These are phyloP conservation scores for Capsicum chinense DNA, from an alignment of 257 asterid species.

Conservation along the genomic window DNA sequence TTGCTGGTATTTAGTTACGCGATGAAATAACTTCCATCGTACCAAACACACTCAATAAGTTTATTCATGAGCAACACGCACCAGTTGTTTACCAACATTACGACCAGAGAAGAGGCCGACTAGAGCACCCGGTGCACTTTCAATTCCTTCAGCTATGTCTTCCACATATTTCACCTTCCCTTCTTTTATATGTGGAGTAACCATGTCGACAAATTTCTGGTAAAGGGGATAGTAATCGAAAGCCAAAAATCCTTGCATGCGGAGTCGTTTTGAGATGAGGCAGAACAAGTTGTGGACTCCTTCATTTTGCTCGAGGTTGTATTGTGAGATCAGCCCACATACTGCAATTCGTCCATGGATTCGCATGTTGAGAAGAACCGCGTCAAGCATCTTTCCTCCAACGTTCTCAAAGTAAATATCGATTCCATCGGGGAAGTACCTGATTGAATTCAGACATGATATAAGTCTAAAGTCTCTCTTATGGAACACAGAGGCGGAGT, in stretches of 20 bases:
- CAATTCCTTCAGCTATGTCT: slow-evolving; percentile 31
- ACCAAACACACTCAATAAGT: neutral
- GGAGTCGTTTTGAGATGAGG: slow-evolving; percentile 20
- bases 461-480: neutral
- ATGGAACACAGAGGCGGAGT: neutral
- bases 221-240: neutral
- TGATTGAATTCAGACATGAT: neutral
- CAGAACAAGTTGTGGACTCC: slow-evolving; percentile 27
- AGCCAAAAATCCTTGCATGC: slow-evolving; percentile 31
- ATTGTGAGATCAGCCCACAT: slow-evolving; percentile 37
- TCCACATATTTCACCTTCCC: slow-evolving; percentile 28
- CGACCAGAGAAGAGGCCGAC: slow-evolving; percentile 30
- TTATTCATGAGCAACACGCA: slow-evolving; percentile 21
- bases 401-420: slow-evolving; percentile 35
- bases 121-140: slow-evolving; percentile 29
- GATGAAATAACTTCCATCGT: neutral
- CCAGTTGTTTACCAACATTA: slow-evolving; percentile 14
- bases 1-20: neutral
- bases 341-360: neutral
- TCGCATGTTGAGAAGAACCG: slow-evolving; percentile 34
- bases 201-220: slow-evolving; percentile 4
- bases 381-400: slow-evolving; percentile 37
- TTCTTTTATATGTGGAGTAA: neutral
- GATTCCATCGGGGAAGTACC: slow-evolving; percentile 34
- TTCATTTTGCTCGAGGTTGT: slow-evolving; percentile 31